Percentiles rank a stretch among this genome's conserved stretches.
These are phyloP conservation scores for Ephemerocybe angulata DNA, from an alignment of 768 basidiomycete genomes.

Conservation along the genomic window DNA sequence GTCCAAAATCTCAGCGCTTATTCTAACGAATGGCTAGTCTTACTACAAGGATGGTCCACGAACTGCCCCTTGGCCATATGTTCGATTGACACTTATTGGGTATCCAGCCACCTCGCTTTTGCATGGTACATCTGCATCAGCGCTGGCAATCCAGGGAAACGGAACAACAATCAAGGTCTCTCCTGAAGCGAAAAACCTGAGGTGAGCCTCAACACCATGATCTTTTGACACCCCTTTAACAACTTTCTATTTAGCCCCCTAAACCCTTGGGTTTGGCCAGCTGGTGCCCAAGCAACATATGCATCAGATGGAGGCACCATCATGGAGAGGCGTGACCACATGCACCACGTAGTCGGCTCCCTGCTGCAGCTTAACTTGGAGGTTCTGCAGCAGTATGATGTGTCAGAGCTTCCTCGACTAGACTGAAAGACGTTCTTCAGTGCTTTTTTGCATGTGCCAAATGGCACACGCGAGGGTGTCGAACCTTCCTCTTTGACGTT, in stretches of 20 bases:
- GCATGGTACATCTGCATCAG: neutral
- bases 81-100: constrained; percentile 4
- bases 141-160: neutral
- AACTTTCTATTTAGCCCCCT: neutral
- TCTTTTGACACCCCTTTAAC: neutral
- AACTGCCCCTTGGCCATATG: neutral
- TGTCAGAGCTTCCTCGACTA: neutral
- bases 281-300: neutral
- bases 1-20: too few species aligned
- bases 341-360: neutral
- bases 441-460: neutral
- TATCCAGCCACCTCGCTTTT: constrained; percentile 5
- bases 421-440: neutral
- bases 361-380: neutral
- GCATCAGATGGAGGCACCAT: neutral
- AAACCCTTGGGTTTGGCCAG: neutral
- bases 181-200: neutral
- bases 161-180: neutral
- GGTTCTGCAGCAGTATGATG: neutral
- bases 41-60: neutral
- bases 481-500: too few species aligned
- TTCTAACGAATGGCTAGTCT: neutral
- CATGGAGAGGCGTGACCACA: neutral
- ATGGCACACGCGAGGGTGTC: neutral
- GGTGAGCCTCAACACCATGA: neutral